These are phyloP conservation scores for Solanum commersonii DNA, from an alignment of 257 asterid genomes.

Conservation along the genomic window DNA sequence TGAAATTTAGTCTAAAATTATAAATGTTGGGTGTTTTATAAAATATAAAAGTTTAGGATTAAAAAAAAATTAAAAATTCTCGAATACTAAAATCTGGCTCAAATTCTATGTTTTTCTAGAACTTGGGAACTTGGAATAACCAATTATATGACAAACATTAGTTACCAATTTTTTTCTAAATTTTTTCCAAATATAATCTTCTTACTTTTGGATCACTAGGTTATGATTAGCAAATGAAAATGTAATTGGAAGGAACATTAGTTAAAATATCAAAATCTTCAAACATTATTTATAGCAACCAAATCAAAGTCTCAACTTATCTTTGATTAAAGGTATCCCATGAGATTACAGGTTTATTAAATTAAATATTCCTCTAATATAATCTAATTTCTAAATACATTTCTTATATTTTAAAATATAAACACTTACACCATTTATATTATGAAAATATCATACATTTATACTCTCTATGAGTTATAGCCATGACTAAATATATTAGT, in stretches of 20 bases:
- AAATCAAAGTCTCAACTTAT: background rate
- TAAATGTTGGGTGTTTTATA: too few relatives aligned
- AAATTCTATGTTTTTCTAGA: background rate
- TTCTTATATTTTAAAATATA: background rate
- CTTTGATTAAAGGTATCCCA: background rate
- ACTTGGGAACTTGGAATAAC: background rate
- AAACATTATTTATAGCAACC: background rate
- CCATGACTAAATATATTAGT: background rate
- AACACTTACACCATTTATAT: too few relatives aligned
- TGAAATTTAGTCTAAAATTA: too few relatives aligned
- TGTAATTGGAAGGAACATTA: background rate
- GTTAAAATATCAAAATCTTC: background rate
- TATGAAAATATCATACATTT: background rate
- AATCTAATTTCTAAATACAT: too few relatives aligned
- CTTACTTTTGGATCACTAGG: background rate
- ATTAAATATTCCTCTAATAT: too few relatives aligned
- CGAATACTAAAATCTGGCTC: background rate
- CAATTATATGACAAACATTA: background rate
- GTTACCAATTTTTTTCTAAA: too few relatives aligned
- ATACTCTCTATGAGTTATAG: background rate
- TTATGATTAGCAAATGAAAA: background rate
- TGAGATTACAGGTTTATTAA: too few relatives aligned
- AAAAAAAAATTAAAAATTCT: too few relatives aligned
- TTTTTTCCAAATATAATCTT: too few relatives aligned
- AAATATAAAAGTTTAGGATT: too few relatives aligned